A percentile compares a stretch with the other conserved stretches of the same genome.
phyloP scores from a whole-genome alignment of 2,329 filamentous ascomycete genomes.

The Harringtonia aguacate region DNA sequence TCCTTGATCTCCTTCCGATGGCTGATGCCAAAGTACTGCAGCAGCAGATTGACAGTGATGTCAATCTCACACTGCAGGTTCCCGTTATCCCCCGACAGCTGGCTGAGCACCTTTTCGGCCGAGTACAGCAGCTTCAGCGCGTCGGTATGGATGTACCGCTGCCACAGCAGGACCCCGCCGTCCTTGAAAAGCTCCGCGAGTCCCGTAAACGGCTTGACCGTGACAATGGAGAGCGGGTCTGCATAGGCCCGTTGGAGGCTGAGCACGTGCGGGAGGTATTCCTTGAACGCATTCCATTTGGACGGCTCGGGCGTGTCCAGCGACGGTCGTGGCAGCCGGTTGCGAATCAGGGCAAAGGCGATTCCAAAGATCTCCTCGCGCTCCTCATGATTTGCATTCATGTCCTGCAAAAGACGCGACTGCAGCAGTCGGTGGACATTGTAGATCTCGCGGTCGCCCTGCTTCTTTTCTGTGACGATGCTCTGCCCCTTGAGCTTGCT shows the following conservation, averaged over 20 bases:
- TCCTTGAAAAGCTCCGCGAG: constrained; percentile 11
- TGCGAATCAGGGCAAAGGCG: constrained; percentile 8
- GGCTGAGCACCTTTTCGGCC: constrained; percentile 8
- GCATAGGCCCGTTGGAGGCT: constrained; percentile 10
- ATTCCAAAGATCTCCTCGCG: constrained; percentile 8
- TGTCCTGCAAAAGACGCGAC: constrained; percentile 5
- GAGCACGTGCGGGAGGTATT: constrained; percentile 10
- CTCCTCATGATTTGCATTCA: constrained; percentile 6
- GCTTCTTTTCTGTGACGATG: constrained; percentile 5
- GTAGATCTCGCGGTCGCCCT: constrained; percentile 7
- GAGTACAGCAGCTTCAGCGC: constrained; percentile 9
- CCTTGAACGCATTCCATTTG: constrained; percentile 10
- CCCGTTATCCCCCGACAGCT: constrained; percentile 1
- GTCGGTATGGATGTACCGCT: constrained; percentile 9
- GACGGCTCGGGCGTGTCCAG: constrained; percentile 9
- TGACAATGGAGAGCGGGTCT: constrained; percentile 9
- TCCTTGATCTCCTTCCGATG: constrained; percentile 10
- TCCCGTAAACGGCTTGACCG: constrained; percentile 7
- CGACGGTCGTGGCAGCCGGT: constrained; percentile 8
- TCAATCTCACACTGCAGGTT: constrained; percentile 7
- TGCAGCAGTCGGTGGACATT: constrained; percentile 9
- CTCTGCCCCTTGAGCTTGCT: constrained; percentile 10
- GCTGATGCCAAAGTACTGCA: constrained; percentile 12
- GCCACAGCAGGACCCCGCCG: constrained; percentile 11
- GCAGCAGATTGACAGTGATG: constrained; percentile 9